phyloP scores from a whole-genome alignment of 2,329 filamentous ascomycete species.

The Nectriaceae sp. region DNA sequence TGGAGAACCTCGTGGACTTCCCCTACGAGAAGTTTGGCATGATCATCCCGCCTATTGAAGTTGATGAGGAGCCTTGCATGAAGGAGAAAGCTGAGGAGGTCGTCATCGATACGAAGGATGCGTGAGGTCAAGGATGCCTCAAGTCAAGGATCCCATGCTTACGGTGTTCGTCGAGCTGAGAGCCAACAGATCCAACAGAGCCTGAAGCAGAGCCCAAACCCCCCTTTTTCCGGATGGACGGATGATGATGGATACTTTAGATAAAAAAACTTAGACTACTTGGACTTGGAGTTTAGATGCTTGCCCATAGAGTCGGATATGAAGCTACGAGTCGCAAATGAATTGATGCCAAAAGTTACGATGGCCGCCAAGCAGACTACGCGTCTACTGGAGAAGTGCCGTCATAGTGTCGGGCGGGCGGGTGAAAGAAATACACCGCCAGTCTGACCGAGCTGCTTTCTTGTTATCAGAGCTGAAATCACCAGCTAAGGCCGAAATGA shows the following conservation, averaged over 20 bases:
- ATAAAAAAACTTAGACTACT: background rate
- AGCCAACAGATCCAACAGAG: no score
- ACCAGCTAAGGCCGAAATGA: background rate
- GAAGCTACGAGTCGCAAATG: slow-evolving; percentile 5
- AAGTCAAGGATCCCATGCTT: background rate
- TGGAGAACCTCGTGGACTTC: slow-evolving; percentile 52
- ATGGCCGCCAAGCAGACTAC: slow-evolving; percentile 9
- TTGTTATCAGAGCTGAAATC: background rate
- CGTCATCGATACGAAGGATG: slow-evolving; percentile 15
- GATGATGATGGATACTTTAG: slow-evolving; percentile 3
- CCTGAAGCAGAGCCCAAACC: no score
- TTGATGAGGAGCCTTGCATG: slow-evolving; percentile 47
- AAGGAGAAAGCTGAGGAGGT: slow-evolving; percentile 26
- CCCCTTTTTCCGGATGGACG: slow-evolving; percentile 1
- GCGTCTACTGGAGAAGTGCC: no score
- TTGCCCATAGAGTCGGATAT: background rate
- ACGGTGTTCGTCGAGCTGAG: no score
- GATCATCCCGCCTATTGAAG: slow-evolving; percentile 43
- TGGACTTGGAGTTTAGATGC: background rate
- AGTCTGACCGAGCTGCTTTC: no score
- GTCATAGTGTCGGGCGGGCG: no score
- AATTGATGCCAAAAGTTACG: no score
- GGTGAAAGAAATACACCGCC: no score
- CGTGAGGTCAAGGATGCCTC: slow-evolving; percentile 8
- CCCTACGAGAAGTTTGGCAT: slow-evolving; percentile 63